Base-by-base conservation (phyloP, 73 alveolate species). In the Paramecium bursaria region DNA sequence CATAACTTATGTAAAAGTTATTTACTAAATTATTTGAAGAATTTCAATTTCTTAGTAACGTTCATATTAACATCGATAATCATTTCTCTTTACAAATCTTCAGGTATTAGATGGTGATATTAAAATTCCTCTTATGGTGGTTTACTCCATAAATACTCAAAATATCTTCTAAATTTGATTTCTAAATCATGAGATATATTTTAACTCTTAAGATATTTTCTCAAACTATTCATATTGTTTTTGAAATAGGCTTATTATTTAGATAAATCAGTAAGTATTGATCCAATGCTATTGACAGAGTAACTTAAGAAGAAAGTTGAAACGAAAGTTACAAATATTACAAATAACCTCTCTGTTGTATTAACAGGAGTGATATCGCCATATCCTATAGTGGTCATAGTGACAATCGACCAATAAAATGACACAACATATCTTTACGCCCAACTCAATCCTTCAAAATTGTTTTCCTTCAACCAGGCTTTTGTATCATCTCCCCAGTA, bases 361-460 rank as follows among this genome's bases (percentile, higher is more conserved):
- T 55, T 85, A n/a, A 73, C 46, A n/a, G 91, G 91, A 21, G 42
- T 51, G 0, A 85, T 57, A 73, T 85, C 91, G 35, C 91, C 91
- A 74, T 85, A 85, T 6, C 91, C 91, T 46, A 48, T 26, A 19
- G 61, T 79, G 22, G 87, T 75, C 74, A 75, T 27, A 54, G 87
- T 75, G 14, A 26, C 79, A 1, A 75, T 49, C 21, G 85, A 33
- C 90, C 90, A 79, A 55, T 79, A 79, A 57, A 79, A 77, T 19
- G 90, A 79, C 2, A 60, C 30, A 11, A 57, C 49, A 57, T 57
- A 57, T 57, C 76, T 57, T 29, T 26, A 48, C 11, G 31, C 6
- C 76, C 76, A 57, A 14, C 17, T 11, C 3, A 39, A 31, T 21
- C 19, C 23, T 47, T 67, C n/a, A 10, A 57, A 4, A 11, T 57